Percentiles rank a stretch among this genome's conserved stretches.
These are phyloP conservation scores for Solanum microdontum DNA, from an alignment of 257 asterid species.

Conservation along the genomic window DNA sequence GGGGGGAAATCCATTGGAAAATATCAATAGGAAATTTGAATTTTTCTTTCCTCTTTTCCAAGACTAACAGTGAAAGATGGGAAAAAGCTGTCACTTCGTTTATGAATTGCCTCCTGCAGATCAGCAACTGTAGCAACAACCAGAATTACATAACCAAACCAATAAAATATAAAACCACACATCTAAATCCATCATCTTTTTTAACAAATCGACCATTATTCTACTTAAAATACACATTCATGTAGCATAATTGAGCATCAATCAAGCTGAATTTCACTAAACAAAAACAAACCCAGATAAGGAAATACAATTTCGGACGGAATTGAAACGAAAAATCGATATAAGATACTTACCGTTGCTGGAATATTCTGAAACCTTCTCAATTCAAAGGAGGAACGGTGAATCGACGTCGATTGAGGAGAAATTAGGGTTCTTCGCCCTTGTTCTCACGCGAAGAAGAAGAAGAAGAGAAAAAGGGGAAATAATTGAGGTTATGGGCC, in stretches of 20 bases:
- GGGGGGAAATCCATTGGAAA: too few relatives aligned
- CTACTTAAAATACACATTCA: neutral
- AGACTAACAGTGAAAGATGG: neutral
- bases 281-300: neutral
- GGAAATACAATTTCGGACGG: neutral
- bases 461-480: neutral
- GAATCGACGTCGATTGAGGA: neutral
- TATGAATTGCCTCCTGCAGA: conserved; percentile 84
- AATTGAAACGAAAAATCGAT: neutral
- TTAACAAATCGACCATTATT: neutral
- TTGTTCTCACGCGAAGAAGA: too few relatives aligned
- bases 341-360: neutral
- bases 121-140: conserved; percentile 58
- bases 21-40: too few relatives aligned
- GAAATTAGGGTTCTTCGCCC: neutral
- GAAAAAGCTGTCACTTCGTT: conserved; percentile 33
- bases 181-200: neutral
- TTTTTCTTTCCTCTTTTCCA: too few relatives aligned
- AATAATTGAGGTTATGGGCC: neutral
- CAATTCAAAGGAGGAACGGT: neutral
- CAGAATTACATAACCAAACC: neutral
- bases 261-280: neutral
- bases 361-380: neutral
- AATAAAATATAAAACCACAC: neutral
- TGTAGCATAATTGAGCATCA: neutral